Percentiles rank a stretch among this genome's conserved stretches.
Evolutionary conservation across 768 basidiomycete genomes (phyloP).

Genomic region (Leccinum incarnatum): DNA sequence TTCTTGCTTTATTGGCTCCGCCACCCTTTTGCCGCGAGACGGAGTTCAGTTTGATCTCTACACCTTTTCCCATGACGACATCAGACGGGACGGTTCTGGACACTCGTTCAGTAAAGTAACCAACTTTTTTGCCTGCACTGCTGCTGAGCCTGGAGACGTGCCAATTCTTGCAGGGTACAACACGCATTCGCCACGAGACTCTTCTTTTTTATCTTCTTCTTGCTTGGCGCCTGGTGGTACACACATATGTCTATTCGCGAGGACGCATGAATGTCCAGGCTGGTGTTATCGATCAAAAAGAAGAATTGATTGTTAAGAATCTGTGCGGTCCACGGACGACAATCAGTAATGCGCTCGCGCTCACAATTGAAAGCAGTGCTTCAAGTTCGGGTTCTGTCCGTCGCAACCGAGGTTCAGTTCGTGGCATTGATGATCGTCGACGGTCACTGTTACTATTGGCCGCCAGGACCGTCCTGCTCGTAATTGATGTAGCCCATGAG

Average conservation of each 20-base stretch:
- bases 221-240: slow-evolving; percentile 57
- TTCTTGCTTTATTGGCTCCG: slow-evolving; percentile 10
- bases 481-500: slow-evolving; percentile 39
- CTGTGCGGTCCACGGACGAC: neutral
- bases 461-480: slow-evolving; percentile 65
- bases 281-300: slow-evolving; percentile 18
- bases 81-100: slow-evolving; percentile 4
- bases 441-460: slow-evolving; percentile 57
- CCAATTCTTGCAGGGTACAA: slow-evolving; percentile 52
- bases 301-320: neutral
- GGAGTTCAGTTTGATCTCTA: slow-evolving; percentile 45
- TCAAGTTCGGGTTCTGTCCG: slow-evolving; percentile 69
- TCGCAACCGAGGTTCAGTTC: slow-evolving; percentile 63
- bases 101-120: slow-evolving; percentile 16
- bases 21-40: slow-evolving; percentile 17
- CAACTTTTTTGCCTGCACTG: slow-evolving; percentile 40
- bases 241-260: slow-evolving; percentile 53
- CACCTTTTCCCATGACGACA: slow-evolving; percentile 24
- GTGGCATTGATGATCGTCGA: slow-evolving; percentile 49
- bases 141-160: slow-evolving; percentile 44
- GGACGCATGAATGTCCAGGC: slow-evolving; percentile 37
- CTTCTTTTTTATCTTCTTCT: slow-evolving; percentile 58
- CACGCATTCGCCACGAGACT: slow-evolving; percentile 51
- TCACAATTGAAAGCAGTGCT: slow-evolving; percentile 51
- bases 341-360: slow-evolving; percentile 17